A percentile compares a stretch with the other conserved stretches of the same genome.
Conservation (phyloP, 345 rosid genomes). For the Lumnitzera littorea region DNA sequence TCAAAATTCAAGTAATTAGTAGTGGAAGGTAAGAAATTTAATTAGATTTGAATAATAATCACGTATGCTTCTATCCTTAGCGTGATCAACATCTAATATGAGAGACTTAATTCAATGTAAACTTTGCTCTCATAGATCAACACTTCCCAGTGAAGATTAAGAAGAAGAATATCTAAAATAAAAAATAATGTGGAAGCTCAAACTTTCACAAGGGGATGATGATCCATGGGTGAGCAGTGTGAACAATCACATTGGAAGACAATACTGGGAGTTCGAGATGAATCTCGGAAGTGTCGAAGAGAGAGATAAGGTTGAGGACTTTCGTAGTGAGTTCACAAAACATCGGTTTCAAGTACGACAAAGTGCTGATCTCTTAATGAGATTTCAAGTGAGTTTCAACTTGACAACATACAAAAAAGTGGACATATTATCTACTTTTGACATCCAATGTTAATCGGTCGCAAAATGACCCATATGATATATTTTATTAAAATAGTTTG, state of each 20-base stretch:
- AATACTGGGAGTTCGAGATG: slow-evolving; percentile 47
- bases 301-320: slow-evolving; percentile 19
- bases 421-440: too few relatives aligned
- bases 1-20: too few relatives aligned
- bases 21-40: too few relatives aligned
- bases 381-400: slow-evolving; percentile 32
- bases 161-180: too few relatives aligned
- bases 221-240: slow-evolving; percentile 20
- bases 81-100: too few relatives aligned
- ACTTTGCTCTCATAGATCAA: too few relatives aligned
- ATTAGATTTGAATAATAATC: too few relatives aligned
- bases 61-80: too few relatives aligned
- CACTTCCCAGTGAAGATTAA: too few relatives aligned
- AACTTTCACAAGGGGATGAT: slow-evolving; percentile 29
- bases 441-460: neutral
- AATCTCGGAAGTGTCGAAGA: slow-evolving; percentile 22
- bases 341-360: slow-evolving; percentile 34
- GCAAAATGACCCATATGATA: neutral
- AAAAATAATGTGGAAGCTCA: slow-evolving; percentile 47
- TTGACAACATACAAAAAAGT: neutral
- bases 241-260: slow-evolving; percentile 42
- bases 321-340: slow-evolving; percentile 20
- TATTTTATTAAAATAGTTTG: slow-evolving; percentile 17
- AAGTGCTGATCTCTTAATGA: slow-evolving; percentile 45
- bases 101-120: too few relatives aligned